These are phyloP conservation scores for Claviceps maximensis DNA, from an alignment of 2,329 filamentous ascomycete genomes.

Conservation along the genomic window DNA sequence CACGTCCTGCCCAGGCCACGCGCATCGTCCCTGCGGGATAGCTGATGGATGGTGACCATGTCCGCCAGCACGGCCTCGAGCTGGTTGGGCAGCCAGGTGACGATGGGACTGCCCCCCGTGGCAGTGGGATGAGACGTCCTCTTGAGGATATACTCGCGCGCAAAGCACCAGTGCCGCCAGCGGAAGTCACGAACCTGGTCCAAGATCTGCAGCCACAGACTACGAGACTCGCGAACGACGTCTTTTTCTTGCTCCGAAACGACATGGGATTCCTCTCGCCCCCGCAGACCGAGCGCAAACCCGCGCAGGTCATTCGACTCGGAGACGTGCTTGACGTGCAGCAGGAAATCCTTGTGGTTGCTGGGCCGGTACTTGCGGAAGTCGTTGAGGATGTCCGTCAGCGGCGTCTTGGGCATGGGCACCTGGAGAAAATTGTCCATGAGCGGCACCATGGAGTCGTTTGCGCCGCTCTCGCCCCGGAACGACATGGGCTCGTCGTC, in stretches of 20 bases:
- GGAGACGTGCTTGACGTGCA: constrained; percentile 47
- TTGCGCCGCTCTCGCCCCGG: constrained; percentile 85
- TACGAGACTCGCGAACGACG: constrained; percentile 39
- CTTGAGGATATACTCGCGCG: constrained; percentile 73
- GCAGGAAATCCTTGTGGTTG: constrained; percentile 77
- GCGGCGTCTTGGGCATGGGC: constrained; percentile 75
- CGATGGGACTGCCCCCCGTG: constrained; percentile 69
- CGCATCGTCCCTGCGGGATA: constrained; percentile 24
- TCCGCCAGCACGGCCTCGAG: constrained; percentile 59
- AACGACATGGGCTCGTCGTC: constrained; percentile 60
- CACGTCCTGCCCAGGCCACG: constrained; percentile 31
- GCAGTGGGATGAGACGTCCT: constrained; percentile 63
- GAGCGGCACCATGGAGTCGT: constrained; percentile 87
- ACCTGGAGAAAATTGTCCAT: constrained; percentile 80
- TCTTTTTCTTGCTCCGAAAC: constrained; percentile 19
- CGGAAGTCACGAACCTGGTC: constrained; percentile 70
- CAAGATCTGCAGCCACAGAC: constrained; percentile 51
- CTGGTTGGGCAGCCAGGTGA: constrained; percentile 77
- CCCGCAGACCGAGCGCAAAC: constrained; percentile 36
- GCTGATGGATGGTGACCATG: constrained; percentile 47
- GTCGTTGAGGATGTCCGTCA: constrained; percentile 77
- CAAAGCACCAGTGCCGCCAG: constrained; percentile 79
- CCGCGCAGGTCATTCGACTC: constrained; percentile 39
- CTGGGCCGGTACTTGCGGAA: constrained; percentile 82
- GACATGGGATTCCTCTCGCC: constrained; percentile 6